Evolutionary conservation across 2,329 filamentous ascomycete species (phyloP).

Genomic region (Calonectria pteridis): DNA sequence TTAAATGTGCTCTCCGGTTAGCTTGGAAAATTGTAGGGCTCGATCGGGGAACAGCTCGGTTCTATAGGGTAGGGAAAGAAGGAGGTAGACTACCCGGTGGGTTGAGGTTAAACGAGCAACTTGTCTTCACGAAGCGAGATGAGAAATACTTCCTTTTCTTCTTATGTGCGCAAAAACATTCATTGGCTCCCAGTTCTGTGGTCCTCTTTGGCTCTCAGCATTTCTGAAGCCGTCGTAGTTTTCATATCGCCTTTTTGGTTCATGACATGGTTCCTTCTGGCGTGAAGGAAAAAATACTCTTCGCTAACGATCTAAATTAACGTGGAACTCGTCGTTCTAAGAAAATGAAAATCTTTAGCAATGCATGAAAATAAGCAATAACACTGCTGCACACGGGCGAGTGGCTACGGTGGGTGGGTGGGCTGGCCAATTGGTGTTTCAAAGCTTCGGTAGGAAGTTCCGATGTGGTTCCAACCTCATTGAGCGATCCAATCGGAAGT

Average conservation of each 20-base stretch:
- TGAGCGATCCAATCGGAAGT: background rate
- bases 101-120: too few relatives aligned
- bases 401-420: background rate
- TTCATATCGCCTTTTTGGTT: background rate
- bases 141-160: too few relatives aligned
- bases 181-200: too few relatives aligned
- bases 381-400: background rate
- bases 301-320: background rate
- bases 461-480: background rate
- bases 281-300: background rate
- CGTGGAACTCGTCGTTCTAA: too few relatives aligned
- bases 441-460: background rate
- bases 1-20: too few relatives aligned
- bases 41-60: too few relatives aligned
- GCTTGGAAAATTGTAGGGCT: too few relatives aligned
- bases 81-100: too few relatives aligned
- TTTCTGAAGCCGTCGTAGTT: background rate
- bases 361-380: background rate
- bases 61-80: too few relatives aligned
- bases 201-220: too few relatives aligned
- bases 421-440: background rate
- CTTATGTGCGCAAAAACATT: too few relatives aligned
- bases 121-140: too few relatives aligned
- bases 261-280: background rate
- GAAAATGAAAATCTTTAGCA: background rate